Base-by-base conservation (phyloP, 2,329 filamentous ascomycete genomes). In the Penicillium thymicola region DNA sequence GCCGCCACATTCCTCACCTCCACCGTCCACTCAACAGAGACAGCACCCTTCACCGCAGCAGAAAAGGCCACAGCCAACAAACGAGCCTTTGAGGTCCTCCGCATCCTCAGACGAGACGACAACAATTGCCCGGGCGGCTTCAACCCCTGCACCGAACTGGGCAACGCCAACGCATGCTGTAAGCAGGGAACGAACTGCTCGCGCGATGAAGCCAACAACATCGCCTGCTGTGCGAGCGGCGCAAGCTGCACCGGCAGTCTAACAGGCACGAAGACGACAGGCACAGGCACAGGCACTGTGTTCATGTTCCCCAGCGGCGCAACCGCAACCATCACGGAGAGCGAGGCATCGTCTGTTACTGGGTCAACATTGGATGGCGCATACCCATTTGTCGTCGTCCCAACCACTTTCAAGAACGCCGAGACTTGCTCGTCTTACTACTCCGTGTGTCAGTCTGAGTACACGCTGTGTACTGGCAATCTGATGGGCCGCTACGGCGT, bases 191-290 rank as follows among this genome's bases (percentile, higher is more conserved):
- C 82, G 23, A 75, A 78, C 55, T 87, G 85, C 73, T 78, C 80
- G 41, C 76, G 78, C 49, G 85, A 87, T 70, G 71, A 72, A 40
- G 81, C 78, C 37, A 78, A 83, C 52, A 77, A 85, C 59, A 80
- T 86, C 52, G 85, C 84, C 25, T 87, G 85, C 75, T 87, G 85
- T 71, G 83, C 83, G 0, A 76, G 72, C 27, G 79, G 81, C 49
- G 80, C 81, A 14, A 79, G 74, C 28, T 87, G 85, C 65, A 86
- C 84, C 0, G 85, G 85, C 2, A 79, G 75, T 9, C 76, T 86
- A 10, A 70, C 75, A 0, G 70, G 65, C 2, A 58, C 67, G 1
- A 64, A 58, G 4, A 55, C 61, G 1, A 59, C 59, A 2, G 63
- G 63, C 5, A 63, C 67, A 16, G 50, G 62, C 5, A 63, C 67